Conservation (phyloP, 108 stramenopile genomes). For the Phaeodactylum tricornutum region DNA sequence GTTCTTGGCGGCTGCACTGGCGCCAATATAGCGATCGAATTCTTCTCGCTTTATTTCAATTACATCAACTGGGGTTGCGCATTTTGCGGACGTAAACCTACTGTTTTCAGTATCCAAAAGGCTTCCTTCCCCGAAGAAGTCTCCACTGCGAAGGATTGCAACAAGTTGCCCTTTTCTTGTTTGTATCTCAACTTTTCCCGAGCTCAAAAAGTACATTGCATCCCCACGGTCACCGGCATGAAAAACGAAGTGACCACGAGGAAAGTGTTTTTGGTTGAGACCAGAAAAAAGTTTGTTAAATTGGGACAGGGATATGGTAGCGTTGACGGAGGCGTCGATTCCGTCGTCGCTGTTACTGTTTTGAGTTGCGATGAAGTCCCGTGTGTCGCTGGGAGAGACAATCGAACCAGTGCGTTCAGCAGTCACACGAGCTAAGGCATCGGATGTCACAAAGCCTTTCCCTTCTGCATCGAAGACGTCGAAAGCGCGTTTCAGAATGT, state of each 20-base stretch:
- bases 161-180: conserved; percentile 66
- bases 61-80: conserved; percentile 65
- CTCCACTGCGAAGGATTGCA: conserved; percentile 50
- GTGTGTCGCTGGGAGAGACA: conserved; percentile 29
- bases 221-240: conserved; percentile 70
- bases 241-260: conserved; percentile 69
- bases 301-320: conserved; percentile 42
- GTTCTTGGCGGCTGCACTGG: conserved; percentile 11
- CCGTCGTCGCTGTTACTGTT: too few relatives aligned
- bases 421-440: conserved; percentile 59
- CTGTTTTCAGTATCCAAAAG: conserved; percentile 33
- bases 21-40: conserved; percentile 45
- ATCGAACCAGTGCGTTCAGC: conserved; percentile 42
- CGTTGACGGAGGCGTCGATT: conserved; percentile 11
- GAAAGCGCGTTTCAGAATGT: conserved; percentile 68
- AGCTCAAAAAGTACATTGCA: conserved; percentile 80
- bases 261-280: conserved; percentile 54
- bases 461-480: conserved; percentile 64
- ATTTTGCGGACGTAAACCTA: conserved; percentile 55
- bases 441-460: conserved; percentile 56
- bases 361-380: conserved; percentile 34
- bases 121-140: conserved; percentile 80
- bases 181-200: conserved; percentile 70
- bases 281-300: conserved; percentile 57
- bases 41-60: conserved; percentile 56